Base-by-base conservation (phyloP, 2,329 filamentous ascomycete genomes). In the Albophoma yamanashiensis region DNA sequence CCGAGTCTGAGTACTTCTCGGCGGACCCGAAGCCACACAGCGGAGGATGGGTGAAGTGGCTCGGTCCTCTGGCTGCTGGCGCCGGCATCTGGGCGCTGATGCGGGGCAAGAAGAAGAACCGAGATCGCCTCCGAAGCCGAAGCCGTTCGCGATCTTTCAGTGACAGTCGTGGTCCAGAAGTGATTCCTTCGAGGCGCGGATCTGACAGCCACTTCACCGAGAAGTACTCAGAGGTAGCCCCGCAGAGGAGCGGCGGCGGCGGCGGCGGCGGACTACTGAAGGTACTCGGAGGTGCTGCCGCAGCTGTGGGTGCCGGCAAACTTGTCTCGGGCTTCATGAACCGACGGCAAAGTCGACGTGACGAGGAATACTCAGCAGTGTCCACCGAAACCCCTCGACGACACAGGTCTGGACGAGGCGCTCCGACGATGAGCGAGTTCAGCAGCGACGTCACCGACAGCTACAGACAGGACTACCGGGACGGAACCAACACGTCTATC, bases 121-220 rank as follows among this genome's bases (percentile, higher is more conserved):
- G 70, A 52, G 73, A 77, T 39, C 66, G 67, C 5, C 73, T 72
- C 55, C 74, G 74, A 43, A 79, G 74, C 47, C 73, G 74, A 40
- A 79, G 74, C 58, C 70, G 75, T 53, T 74, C 73, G 7, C 70
- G 67, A 12, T 75, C 72, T 1, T 68, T 71, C 45, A 71, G 70
- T 60, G 69, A 70, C 43, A 74, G 70, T 57, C 71, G 75, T 36
- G 74, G 69, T 7, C 76, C 79, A 0, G 81, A 84, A 61, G 79
- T 82, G 1, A 67, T 83, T 12, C 73, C 81, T 1, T 85, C 82
- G 0, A 75, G 80, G 50, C 74, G 76, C 39, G 77, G 71, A 3
- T 86, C 83, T 0, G 78, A 78, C 5, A 88, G 84, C 58, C 86
- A 85, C 63, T 74, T 81, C 40, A 82, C 88, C 45, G 87, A 91